Evolutionary conservation across 495 filamentous ascomycete species (phyloP).

Genomic region (Lepidopterella palustris): DNA sequence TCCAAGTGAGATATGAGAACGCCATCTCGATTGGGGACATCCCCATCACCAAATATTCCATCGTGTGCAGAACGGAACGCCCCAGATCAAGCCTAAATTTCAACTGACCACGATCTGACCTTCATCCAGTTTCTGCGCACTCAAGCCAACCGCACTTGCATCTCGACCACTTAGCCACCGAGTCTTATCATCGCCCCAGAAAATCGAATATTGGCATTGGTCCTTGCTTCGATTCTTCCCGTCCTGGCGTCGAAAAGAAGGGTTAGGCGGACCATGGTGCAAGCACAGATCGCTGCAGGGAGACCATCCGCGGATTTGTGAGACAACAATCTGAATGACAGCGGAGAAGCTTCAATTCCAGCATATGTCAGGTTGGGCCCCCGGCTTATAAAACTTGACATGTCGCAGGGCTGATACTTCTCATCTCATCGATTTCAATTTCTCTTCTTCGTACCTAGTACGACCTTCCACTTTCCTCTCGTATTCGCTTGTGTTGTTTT

Average conservation of each 20-base stretch:
- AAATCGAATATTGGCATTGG: not conserved
- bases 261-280: not conserved
- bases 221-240: not conserved
- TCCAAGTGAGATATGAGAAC: not conserved
- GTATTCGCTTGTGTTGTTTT: not conserved
- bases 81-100: not conserved
- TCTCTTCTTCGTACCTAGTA: not conserved
- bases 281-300: not conserved
- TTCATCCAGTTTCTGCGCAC: not conserved
- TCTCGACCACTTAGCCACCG: not conserved
- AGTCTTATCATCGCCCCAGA: not conserved
- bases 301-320: constrained; percentile 3
- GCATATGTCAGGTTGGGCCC: not conserved
- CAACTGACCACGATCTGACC: not conserved
- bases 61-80: not conserved
- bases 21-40: not conserved
- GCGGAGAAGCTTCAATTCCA: constrained; percentile 7
- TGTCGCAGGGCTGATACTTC: not conserved
- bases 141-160: not conserved
- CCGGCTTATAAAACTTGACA: constrained; percentile 1
- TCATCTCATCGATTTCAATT: not conserved
- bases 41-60: not conserved
- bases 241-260: not conserved
- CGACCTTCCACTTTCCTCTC: not conserved
- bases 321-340: not conserved